phyloP scores from a whole-genome alignment of 306 rosid genomes.

The Cucumis cinereus region DNA sequence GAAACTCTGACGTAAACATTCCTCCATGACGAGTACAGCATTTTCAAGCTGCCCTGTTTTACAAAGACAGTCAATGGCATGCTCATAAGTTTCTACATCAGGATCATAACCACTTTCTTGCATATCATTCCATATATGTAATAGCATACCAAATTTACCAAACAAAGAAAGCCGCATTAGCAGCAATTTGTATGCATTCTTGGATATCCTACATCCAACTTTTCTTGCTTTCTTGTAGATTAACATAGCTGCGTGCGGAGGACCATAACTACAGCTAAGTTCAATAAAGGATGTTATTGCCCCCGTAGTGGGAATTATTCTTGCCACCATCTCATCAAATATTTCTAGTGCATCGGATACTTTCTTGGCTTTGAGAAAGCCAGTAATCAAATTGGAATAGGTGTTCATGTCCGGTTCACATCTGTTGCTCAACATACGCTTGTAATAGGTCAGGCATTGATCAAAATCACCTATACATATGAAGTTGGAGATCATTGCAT shows the following conservation, averaged over 20 bases:
- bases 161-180: conserved; percentile 70
- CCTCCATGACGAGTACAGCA: conserved; percentile 90
- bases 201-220: conserved; percentile 44
- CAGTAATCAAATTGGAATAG: conserved; percentile 40
- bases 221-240: conserved; percentile 60
- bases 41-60: conserved; percentile 72
- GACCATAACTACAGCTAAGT: conserved; percentile 73
- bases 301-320: conserved; percentile 51
- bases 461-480: conserved; percentile 36
- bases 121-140: conserved; percentile 74
- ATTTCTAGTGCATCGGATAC: conserved; percentile 71
- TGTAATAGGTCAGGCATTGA: conserved; percentile 43
- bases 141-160: conserved; percentile 75
- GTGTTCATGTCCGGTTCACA: conserved; percentile 54
- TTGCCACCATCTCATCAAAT: conserved; percentile 70
- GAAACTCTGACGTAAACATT: conserved; percentile 54
- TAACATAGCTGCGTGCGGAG: conserved; percentile 77
- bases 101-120: conserved; percentile 61
- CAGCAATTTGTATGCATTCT: conserved; percentile 59
- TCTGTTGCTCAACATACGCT: conserved; percentile 31
- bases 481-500: conserved; percentile 66
- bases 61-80: conserved; percentile 59
- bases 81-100: conserved; percentile 68
- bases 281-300: conserved; percentile 47
- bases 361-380: conserved; percentile 43